These are phyloP conservation scores for Candida freyschussii DNA, from an alignment of 1,139 yeast species.

Conservation along the genomic window DNA sequence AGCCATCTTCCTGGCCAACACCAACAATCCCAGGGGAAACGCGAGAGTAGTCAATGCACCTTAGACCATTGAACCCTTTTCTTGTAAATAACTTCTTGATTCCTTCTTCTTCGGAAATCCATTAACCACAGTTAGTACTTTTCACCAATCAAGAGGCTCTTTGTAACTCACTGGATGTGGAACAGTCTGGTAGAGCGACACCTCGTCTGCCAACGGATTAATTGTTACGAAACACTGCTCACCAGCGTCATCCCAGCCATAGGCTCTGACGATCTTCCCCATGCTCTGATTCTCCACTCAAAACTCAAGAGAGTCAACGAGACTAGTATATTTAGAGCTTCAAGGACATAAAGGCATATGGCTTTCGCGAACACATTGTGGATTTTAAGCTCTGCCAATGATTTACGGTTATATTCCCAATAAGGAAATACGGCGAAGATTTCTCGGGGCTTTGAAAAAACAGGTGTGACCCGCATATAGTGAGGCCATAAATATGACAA, in stretches of 20 bases:
- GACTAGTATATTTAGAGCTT: too few relatives aligned
- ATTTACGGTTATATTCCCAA: too few relatives aligned
- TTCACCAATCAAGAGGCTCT: background rate
- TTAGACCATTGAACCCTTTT: conserved; percentile 67
- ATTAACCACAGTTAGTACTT: conserved; percentile 3
- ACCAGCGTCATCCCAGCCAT: conserved; percentile 53
- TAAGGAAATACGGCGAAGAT: too few relatives aligned
- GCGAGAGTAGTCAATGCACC: conserved; percentile 64
- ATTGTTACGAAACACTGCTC: conserved; percentile 59
- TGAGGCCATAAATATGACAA: too few relatives aligned
- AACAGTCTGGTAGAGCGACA: conserved; percentile 53
- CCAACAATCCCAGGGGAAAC: conserved; percentile 55
- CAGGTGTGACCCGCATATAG: too few relatives aligned
- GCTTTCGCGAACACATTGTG: too few relatives aligned
- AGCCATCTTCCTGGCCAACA: conserved; percentile 72
- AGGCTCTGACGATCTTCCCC: conserved; percentile 53
- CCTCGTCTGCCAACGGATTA: conserved; percentile 66
- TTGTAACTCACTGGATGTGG: conserved; percentile 12
- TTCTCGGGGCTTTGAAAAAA: too few relatives aligned
- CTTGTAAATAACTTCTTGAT: conserved; percentile 47
- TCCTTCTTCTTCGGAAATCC: conserved; percentile 31
- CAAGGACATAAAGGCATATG: too few relatives aligned
- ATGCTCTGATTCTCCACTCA: too few relatives aligned
- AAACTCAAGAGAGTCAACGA: too few relatives aligned
- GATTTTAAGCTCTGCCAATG: too few relatives aligned